Percentiles rank a stretch among this genome's conserved stretches.
phyloP scores from a whole-genome alignment of 768 basidiomycete genomes.

The Pisolithus orientalis region DNA sequence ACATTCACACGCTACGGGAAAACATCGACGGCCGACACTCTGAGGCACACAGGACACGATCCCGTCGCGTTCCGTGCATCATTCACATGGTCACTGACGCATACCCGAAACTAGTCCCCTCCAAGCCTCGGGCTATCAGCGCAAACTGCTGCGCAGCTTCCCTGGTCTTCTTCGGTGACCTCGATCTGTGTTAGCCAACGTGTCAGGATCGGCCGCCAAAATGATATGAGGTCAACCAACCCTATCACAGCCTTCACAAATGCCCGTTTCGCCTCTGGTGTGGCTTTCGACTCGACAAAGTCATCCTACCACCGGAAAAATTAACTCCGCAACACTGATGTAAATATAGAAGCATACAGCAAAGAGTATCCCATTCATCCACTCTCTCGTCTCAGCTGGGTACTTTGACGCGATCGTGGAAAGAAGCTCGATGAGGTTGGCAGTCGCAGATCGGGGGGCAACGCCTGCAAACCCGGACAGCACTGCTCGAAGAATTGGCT shows the following conservation, averaged over 20 bases:
- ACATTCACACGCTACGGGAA: background rate
- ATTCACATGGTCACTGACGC: constrained; percentile 54
- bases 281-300: constrained; percentile 70
- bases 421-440: constrained; percentile 80
- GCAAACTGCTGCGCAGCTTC: constrained; percentile 88
- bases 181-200: constrained; percentile 40
- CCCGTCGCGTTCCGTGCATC: too few species aligned
- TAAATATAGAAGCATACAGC: constrained; percentile 36
- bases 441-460: constrained; percentile 76
- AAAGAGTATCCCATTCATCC: constrained; percentile 71
- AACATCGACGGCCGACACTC: background rate
- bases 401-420: constrained; percentile 57
- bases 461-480: constrained; percentile 78
- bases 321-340: constrained; percentile 1
- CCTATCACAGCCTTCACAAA: constrained; percentile 67
- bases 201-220: background rate
- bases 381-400: constrained; percentile 49
- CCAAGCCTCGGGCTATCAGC: constrained; percentile 75
- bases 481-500: constrained; percentile 62
- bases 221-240: constrained; percentile 32
- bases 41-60: too few species aligned
- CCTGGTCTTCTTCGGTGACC: constrained; percentile 65
- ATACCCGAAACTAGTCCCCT: constrained; percentile 83
- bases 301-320: constrained; percentile 42
- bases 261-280: constrained; percentile 66